A percentile compares a stretch with the other conserved stretches of the same genome.
These are phyloP conservation scores for Candida gorgasii DNA, from an alignment of 805 yeast genomes.

Conservation along the genomic window DNA sequence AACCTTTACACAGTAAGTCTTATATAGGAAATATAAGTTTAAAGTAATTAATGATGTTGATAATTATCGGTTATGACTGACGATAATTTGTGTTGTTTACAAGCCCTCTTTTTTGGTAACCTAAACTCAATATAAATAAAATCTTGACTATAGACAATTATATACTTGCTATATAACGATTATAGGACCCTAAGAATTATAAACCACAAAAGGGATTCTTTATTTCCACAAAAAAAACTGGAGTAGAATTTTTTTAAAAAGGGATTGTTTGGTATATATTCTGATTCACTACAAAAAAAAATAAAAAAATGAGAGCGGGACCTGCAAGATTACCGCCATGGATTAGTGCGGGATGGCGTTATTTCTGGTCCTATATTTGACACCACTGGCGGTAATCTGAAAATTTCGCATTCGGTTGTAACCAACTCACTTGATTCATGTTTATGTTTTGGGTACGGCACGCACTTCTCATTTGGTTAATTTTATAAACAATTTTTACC, in stretches of 20 bases:
- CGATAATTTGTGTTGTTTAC: not conserved
- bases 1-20: no score
- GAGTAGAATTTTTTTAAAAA: constrained; percentile 4
- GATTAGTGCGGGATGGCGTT: not conserved
- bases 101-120: not conserved
- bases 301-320: not conserved
- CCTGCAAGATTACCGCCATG: not conserved
- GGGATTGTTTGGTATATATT: constrained; percentile 9
- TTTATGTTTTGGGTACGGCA: constrained; percentile 6
- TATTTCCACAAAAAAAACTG: constrained; percentile 2
- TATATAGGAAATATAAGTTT: no score
- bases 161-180: not conserved
- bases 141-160: not conserved
- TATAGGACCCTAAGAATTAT: not conserved
- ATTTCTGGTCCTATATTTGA: not conserved
- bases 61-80: not conserved
- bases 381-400: no score
- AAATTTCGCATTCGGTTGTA: constrained; percentile 5
- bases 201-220: constrained; percentile 4
- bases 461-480: constrained; percentile 6
- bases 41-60: no score
- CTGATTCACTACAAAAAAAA: constrained; percentile 7
- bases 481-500: constrained; percentile 1
- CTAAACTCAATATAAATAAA: not conserved
- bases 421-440: constrained; percentile 8